A percentile compares a stretch with the other conserved stretches of the same genome.
Evolutionary conservation across 78 protist genomes (phyloP).

Genomic region (Dictyostelium purpureum): DNA sequence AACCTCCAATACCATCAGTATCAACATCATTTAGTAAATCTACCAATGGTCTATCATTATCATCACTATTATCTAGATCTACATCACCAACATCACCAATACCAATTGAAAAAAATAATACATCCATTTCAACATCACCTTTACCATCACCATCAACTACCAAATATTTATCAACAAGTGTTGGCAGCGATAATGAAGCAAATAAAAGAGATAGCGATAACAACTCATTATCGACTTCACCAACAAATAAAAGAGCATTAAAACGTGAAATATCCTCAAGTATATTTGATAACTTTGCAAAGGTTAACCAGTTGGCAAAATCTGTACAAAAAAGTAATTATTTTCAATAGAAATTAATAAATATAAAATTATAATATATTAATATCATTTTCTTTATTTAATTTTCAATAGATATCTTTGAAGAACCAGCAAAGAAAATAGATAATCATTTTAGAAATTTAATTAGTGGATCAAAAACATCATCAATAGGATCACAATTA

Average conservation of each 20-base stretch:
- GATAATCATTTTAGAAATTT: conserved; percentile 74
- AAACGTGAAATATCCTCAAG: conserved; percentile 42
- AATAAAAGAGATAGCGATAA: not conserved
- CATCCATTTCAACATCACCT: not conserved
- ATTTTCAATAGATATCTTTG: conserved; percentile 36
- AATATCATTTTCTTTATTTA: not conserved
- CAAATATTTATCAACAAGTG: not conserved
- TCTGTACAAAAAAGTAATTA: conserved; percentile 61
- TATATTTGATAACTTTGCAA: conserved; percentile 64
- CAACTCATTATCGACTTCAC: conserved; percentile 23
- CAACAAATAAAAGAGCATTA: not conserved
- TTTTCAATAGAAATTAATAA: not conserved
- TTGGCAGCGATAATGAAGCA: conserved; percentile 6
- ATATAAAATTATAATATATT: not conserved
- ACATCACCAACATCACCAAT: conserved; percentile 18
- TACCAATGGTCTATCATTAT: conserved; percentile 10
- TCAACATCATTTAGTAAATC: not conserved
- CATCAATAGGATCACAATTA: not conserved
- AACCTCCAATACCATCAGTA: not conserved
- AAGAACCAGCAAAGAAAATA: conserved; percentile 68
- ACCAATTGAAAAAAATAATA: not conserved
- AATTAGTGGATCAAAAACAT: conserved; percentile 26
- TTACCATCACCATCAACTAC: conserved; percentile 26
- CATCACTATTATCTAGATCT: conserved; percentile 7
- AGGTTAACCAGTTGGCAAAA: conserved; percentile 56